Base-by-base conservation (phyloP, 345 rosid genomes). In the Mallotus nudiflorus region DNA sequence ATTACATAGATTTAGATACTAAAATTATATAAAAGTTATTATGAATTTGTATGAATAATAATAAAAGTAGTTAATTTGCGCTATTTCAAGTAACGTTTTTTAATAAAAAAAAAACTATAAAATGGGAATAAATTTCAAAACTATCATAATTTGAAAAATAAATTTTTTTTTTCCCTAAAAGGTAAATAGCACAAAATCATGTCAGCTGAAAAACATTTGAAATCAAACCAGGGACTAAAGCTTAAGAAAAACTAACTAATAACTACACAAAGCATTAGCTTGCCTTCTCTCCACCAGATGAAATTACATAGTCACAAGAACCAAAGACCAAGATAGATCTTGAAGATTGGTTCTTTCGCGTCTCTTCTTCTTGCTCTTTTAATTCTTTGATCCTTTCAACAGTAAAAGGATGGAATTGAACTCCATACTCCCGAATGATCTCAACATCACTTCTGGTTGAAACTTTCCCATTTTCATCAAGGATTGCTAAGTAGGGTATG, bases 401-500 rank as follows among this genome's bases (percentile, higher is more conserved):
- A 0, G 88, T 85, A 75, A 88, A 92, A 69, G 98, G 98, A 62
- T 86, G 80, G 39, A 74, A 89, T 63, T 85, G 89, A 42, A 56
- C 86, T 66, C 90, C 98, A 62, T 88, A 83, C 75, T 90, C 89
- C 52, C 39, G 75, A 65, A 92, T 27, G 16, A 90, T 80, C 62
- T 68, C 77, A 10, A 77, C 87, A 15, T 91, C 98, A 35, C 66
- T 53, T 58, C 76, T 85, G 60, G 81, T 82, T 68, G 68, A 27
- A 68, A 86, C 71, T 20, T 75, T 75, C 25, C 95, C 96, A n/a
- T 74, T 66, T 64, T 87, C 93, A 77, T 82, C 90, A 1, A 92
- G 77, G 54, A 92, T 65, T 69, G 90, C 95, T 7, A 92, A 82
- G 73, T 83, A 76, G 39, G 98, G 96, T 33, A 92, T 86, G 22